These are phyloP conservation scores for Mortierella hygrophila DNA, from an alignment of 192 early-diverging fungal genomes.

Conservation along the genomic window DNA sequence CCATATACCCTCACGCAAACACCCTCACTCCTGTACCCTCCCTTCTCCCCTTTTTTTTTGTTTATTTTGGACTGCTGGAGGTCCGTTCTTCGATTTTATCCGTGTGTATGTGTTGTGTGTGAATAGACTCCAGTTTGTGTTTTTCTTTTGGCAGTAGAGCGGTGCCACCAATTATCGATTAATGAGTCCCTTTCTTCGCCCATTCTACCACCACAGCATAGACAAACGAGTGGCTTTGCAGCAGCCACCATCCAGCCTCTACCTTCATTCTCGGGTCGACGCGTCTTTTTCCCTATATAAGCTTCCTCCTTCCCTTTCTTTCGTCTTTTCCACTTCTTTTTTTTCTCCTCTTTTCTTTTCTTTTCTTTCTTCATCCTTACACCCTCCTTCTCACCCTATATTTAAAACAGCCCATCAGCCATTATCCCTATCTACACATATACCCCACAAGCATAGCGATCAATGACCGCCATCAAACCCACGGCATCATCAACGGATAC, in stretches of 20 bases:
- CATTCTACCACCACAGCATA: not conserved
- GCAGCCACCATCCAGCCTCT: no score
- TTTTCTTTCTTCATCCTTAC: not conserved
- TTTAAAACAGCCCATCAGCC: not conserved
- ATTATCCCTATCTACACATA: not conserved
- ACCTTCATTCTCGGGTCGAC: not conserved
- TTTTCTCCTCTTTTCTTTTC: not conserved
- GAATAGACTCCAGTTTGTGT: no score
- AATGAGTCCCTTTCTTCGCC: not conserved
- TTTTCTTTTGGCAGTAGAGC: not conserved
- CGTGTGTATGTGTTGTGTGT: not conserved
- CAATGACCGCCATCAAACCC: not conserved
- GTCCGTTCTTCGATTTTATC: not conserved
- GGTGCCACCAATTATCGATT: not conserved
- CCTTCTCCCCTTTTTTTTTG: not conserved
- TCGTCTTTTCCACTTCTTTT: not conserved
- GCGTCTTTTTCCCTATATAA: not conserved
- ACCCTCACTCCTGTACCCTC: not conserved
- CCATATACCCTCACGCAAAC: not conserved
- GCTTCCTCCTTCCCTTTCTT: not conserved
- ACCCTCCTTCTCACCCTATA: not conserved
- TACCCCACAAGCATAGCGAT: no score
- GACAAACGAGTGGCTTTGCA: not conserved
- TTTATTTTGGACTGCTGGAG: not conserved
- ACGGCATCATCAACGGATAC: not conserved